Conservation (phyloP, 176 grass and related monocot genomes). For the Oryza punctata region DNA sequence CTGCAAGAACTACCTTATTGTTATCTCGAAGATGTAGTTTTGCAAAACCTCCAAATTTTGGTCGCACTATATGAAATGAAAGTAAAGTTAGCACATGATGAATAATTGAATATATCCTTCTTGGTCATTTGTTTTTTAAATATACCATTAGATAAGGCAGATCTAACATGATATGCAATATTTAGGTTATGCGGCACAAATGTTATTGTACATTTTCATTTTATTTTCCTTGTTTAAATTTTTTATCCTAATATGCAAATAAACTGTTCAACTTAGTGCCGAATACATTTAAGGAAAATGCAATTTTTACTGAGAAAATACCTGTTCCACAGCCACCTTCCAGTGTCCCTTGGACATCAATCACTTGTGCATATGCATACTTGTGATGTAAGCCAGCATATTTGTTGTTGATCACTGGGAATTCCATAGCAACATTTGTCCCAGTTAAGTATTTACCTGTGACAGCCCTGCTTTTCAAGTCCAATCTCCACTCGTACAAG, state of each 20-base stretch:
- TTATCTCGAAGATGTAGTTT: slow-evolving; percentile 23
- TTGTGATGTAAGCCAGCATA: slow-evolving; percentile 1
- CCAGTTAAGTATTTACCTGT: slow-evolving; percentile 21
- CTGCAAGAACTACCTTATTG: neutral
- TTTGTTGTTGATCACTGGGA: slow-evolving; percentile 3
- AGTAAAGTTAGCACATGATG: too few species aligned
- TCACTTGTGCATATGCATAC: slow-evolving; percentile 28
- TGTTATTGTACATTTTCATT: too few species aligned
- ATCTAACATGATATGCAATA: too few species aligned
- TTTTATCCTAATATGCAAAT: too few species aligned
- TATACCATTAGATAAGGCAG: too few species aligned
- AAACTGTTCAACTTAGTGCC: too few species aligned
- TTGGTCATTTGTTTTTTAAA: too few species aligned
- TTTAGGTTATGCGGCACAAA: too few species aligned
- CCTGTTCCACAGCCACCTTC: slow-evolving; percentile 4
- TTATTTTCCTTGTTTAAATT: too few species aligned
- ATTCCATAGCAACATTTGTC: neutral
- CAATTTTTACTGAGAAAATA: neutral
- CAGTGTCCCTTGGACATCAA: neutral
- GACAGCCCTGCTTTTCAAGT: slow-evolving; percentile 22
- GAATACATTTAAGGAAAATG: too few species aligned
- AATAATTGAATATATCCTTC: too few species aligned
- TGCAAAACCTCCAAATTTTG: slow-evolving; percentile 27
- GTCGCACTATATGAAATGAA: neutral
- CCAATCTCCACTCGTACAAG: slow-evolving; percentile 17